Base-by-base conservation (phyloP, 805 yeast genomes). In the Yueomyces sp. region DNA sequence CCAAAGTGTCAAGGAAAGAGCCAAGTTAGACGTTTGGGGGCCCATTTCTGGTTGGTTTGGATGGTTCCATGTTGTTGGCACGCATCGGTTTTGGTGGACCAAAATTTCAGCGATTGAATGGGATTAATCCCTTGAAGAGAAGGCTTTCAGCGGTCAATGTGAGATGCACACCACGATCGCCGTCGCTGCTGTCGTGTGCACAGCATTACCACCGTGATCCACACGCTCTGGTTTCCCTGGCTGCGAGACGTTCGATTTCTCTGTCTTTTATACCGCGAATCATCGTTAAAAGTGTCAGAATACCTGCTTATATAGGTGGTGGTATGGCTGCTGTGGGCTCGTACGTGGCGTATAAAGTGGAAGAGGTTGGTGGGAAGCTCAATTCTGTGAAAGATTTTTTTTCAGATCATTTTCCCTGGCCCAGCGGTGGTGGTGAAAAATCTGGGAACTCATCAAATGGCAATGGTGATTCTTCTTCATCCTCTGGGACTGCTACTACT, bases 241-340 rank as follows among this genome's bases (percentile, higher is more conserved):
- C 37, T 9, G 5, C 12, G 5, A 52, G 44, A 39, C 50, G 64
- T 36, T 55, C 52, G 27, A 51, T 53, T 6, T 57, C 69, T 1
- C n/a, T 34, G 5, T 49, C 57, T 32, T 62, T 72, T 11, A 34
- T 44, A n/a, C 80, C 81, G 28, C 79, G 73, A 56, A 60, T 79
- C 0, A 64, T 81, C 4, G 73, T 74, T 1, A 73, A 73, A 44
- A 69, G 73, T 1, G 67, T 76, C 1, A 74, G 73, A 49, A 60
- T 81, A 2, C 96, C 96, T 0, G 90, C 86, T 0, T 81, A 81
- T 48, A 66, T 87, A 0, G 97, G 96, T 2, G 88, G 94, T 5
- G 87, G 95, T 0, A 63, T 87, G 34, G 96, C 94, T 2, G 97
- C 96, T 8, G 95, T 94, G 5, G 94, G 95, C 0, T 81, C 95